Evolutionary conservation across 1,284 basidiomycete genomes (phyloP).

Genomic region (Amylostereum areolatum): DNA sequence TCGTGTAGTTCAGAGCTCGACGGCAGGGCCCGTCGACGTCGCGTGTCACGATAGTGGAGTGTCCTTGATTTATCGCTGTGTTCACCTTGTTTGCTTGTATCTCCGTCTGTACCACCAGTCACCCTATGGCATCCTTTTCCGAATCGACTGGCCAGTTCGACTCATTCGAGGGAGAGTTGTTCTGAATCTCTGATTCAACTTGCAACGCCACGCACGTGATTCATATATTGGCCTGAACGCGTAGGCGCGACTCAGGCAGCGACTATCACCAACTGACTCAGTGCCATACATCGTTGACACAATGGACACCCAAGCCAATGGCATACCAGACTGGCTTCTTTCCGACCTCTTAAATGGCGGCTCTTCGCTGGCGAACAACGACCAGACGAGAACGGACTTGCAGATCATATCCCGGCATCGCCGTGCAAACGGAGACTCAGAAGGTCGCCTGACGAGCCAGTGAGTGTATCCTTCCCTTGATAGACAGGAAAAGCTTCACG

Average conservation of each 20-base stretch:
- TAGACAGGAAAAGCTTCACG: neutral
- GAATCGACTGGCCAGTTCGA: neutral
- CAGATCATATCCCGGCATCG: neutral
- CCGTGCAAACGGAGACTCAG: neutral
- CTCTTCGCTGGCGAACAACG: neutral
- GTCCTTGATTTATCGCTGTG: constrained; percentile 7
- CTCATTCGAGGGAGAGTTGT: no score
- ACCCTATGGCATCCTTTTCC: neutral
- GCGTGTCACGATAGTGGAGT: constrained; percentile 3
- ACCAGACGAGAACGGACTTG: neutral
- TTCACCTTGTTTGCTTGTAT: constrained; percentile 3
- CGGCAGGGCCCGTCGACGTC: neutral
- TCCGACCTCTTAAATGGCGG: neutral
- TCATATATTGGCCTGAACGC: neutral
- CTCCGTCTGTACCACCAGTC: constrained; percentile 1
- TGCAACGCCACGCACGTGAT: no score
- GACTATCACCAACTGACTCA: neutral
- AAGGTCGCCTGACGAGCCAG: neutral
- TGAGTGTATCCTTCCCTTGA: constrained; percentile 3
- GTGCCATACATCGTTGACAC: neutral
- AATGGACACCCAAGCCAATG: neutral
- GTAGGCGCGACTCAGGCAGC: neutral
- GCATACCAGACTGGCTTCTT: neutral
- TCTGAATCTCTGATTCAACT: no score
- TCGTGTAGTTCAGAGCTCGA: no score